Evolutionary conservation across 495 filamentous ascomycete genomes (phyloP), one percentile per base, ranked within the genome.

Genomic region (Neurospora discreta): DNA sequence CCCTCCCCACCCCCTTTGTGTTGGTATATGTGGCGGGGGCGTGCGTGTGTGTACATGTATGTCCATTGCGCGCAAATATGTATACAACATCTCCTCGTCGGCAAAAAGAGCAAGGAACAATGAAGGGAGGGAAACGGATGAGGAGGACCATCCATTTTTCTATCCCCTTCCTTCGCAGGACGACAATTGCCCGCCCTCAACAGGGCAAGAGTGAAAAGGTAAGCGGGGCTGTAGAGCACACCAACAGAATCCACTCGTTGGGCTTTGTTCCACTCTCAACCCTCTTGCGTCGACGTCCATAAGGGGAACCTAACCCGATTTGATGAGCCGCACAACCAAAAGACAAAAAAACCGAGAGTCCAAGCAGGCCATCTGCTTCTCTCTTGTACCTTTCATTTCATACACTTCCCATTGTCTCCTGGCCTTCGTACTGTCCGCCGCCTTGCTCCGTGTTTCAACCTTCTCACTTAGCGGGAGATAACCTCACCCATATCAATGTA

Each of bases 401-500:
- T 1, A 60, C 52, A 60, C 52, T 60, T 60, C 26, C 52, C 23
- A 60, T 30, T 8, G 52, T 16, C 52, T 60, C 13, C 23, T 18
- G 2, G 10, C 23, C 18, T 23, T 23, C 23, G 23, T 30, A 6
- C 7, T 33, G 13, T 33, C 13, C 7, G 20, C 52, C 46, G 6
- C 13, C 46, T 30, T 58, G 2, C 46, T 9, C 43, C 2, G 3
- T 3, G 13, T 68, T 38, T 16, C n/a, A 11, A 15, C 4, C 44
- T 15, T 5, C 26, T 30, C 58, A 33, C 39, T 72, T 78, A 78
- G n/a, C 74, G 73, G 41, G 71, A 89, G 81, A 97, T 86, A 72
- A 98, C 87, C 85, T 99, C 95, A 41, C 95, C 95, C 74, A 90
- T 84, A 85, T 99, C 95, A 72, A 99, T 88, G 78, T 95, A 85